Base-by-base conservation (phyloP, 169 alveolate genomes). In the Eimeria maxima region DNA sequence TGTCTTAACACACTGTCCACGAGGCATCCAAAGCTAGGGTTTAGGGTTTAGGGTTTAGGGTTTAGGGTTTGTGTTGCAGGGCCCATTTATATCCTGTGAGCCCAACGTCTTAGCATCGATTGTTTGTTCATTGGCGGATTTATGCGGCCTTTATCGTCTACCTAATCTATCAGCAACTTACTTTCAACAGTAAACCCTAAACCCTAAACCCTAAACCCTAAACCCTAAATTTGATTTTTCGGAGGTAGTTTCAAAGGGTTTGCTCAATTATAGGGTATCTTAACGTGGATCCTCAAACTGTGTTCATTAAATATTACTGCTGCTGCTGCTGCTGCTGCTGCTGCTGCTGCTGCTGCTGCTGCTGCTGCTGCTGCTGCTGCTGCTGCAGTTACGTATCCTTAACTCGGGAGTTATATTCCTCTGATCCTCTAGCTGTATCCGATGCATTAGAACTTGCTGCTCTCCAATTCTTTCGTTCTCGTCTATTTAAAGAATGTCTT, bases 401-500 rank as follows among this genome's bases (percentile, higher is more conserved):
- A 50, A 50, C 18, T 50, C 57, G 57, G 57, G 11, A 11, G 5
- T 11, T 50, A 11, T 50, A 50, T 11, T 7, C 57, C 57, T 50
- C 57, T 7, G 11, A 50, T 11, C 57, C 57, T 11, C 13, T 50
- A 11, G 57, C 57, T 50, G 57, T 50, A 5, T 50, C 57, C 11
- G 57, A 50, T 50, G 57, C 57, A 7, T 11, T 50, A 11, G 57
- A 5, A 7, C 18, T 50, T 50, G 97, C 80, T 27, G 97, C 97
- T 16, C 80, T 96, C 47, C 87, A 90, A 65, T 91, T 95, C 94
- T 96, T 96, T 71, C 96, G 96, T 69, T 50, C 89, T 0, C 71
- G 93, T 33, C 53, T 81, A 57, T 96, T 86, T 57, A 95, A 60
- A 22, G 92, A 80, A 53, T 87, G 96, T 22, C 53, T 78, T 44